These are phyloP conservation scores for Rhodotorula babjevae DNA, from an alignment of 768 basidiomycete genomes.

Conservation along the genomic window DNA sequence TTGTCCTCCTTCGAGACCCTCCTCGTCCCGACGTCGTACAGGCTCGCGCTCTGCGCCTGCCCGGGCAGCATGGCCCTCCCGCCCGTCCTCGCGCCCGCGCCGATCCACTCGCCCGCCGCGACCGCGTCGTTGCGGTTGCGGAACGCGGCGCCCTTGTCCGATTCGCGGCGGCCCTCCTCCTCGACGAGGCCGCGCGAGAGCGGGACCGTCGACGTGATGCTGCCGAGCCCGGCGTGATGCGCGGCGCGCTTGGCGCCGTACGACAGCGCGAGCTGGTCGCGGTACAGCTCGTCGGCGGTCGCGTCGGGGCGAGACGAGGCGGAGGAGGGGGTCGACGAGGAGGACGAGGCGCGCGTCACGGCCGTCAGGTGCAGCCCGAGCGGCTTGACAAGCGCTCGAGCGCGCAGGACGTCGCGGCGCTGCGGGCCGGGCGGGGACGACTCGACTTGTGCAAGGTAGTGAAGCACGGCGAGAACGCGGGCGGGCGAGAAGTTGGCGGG, in stretches of 20 bases:
- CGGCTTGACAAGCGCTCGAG: conserved; percentile 1
- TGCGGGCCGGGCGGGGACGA: background rate
- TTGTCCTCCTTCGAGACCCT: background rate
- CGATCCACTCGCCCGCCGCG: conserved; percentile 1
- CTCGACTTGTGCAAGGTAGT: conserved; percentile 4
- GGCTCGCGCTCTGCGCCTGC: conserved; percentile 5
- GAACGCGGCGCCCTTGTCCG: conserved; percentile 23
- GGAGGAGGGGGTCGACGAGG: background rate
- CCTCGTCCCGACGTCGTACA: conserved; percentile 21
- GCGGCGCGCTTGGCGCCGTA: conserved; percentile 10
- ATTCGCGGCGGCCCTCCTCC: conserved; percentile 10
- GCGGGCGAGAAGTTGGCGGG: conserved; percentile 2
- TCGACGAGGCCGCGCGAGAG: conserved; percentile 12
- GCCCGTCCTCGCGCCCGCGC: background rate
- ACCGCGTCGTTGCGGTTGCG: conserved; percentile 6
- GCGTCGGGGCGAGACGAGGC: background rate
- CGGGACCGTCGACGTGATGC: conserved; percentile 15
- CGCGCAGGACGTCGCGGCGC: background rate
- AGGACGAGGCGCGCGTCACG: conserved; percentile 3
- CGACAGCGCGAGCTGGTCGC: conserved; percentile 4
- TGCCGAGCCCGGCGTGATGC: conserved; percentile 21
- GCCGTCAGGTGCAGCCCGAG: conserved; percentile 10
- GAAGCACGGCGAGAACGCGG: conserved; percentile 8
- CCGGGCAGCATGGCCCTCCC: background rate
- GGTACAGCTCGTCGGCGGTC: conserved; percentile 20